Percentiles rank a stretch among this genome's conserved stretches.
Conservation (phyloP, 148 eudicot species). For the Polygonum maritimum region DNA sequence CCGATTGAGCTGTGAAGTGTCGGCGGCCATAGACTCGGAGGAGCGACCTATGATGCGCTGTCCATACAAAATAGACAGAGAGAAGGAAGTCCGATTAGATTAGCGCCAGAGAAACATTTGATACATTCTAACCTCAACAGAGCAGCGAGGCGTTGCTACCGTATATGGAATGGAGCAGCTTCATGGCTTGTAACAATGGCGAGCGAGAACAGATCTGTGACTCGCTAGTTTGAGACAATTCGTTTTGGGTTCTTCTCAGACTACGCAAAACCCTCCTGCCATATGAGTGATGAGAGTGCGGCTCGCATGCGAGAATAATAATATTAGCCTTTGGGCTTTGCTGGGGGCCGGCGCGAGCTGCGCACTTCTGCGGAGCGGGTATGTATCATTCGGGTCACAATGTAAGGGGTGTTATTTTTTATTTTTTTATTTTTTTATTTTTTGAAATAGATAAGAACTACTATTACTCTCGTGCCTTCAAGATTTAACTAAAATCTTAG, state of each 20-base stretch:
- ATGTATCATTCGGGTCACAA: too few species aligned
- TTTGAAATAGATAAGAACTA: too few species aligned
- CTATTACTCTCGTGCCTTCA: too few species aligned
- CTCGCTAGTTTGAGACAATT: slow-evolving; percentile 1
- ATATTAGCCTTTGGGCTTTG: too few species aligned
- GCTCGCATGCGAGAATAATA: not conserved
- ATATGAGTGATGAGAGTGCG: not conserved
- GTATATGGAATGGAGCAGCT: slow-evolving; percentile 25
- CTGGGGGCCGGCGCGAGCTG: too few species aligned
- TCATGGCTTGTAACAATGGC: slow-evolving; percentile 20
- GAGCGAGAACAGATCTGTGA: slow-evolving; percentile 1
- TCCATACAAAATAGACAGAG: not conserved
- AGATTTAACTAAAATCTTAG: too few species aligned
- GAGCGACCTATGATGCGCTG: slow-evolving; percentile 29
- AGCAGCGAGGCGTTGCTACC: slow-evolving; percentile 14
- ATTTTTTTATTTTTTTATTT: too few species aligned
- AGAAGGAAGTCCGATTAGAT: not conserved
- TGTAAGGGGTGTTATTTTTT: too few species aligned
- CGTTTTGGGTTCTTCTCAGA: not conserved
- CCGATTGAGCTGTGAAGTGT: slow-evolving; percentile 37
- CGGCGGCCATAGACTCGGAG: slow-evolving; percentile 44
- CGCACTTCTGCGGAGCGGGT: too few species aligned
- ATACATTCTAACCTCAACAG: not conserved
- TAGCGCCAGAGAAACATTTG: not conserved
- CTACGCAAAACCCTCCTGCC: not conserved